A percentile compares a stretch with the other conserved stretches of the same genome.
Conservation (phyloP, 305 asterid species). For the Ilex paraguariensis region DNA sequence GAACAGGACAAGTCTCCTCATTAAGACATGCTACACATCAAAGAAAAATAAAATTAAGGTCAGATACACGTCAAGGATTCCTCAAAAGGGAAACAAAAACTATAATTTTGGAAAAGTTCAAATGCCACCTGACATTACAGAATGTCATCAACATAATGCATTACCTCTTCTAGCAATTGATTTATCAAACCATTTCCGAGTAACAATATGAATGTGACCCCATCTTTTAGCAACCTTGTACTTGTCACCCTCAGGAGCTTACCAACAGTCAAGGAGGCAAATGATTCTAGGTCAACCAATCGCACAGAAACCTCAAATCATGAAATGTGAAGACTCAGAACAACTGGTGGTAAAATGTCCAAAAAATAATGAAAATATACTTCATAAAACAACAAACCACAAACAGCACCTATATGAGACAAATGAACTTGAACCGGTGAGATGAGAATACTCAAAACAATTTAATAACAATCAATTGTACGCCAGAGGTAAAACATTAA, state of each 20-base stretch:
- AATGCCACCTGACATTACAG: slow-evolving; percentile 3
- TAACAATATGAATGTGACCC: slow-evolving; percentile 66
- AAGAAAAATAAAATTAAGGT: slow-evolving; percentile 17
- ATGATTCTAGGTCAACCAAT: neutral
- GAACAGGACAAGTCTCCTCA: slow-evolving; percentile 91
- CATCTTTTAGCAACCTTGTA: slow-evolving; percentile 86
- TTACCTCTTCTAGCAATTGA: slow-evolving; percentile 89
- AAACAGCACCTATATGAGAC: too few species aligned
- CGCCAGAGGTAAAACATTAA: too few species aligned
- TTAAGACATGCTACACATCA: slow-evolving; percentile 64
- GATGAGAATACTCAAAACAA: too few species aligned
- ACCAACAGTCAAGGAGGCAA: slow-evolving; percentile 53
- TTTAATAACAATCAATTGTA: too few species aligned
- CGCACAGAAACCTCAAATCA: neutral
- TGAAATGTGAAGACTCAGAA: neutral
- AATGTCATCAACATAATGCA: slow-evolving; percentile 15
- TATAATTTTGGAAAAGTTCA: slow-evolving; percentile 10
- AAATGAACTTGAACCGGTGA: too few species aligned
- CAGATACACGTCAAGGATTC: slow-evolving; percentile 16
- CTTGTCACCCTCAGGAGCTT: slow-evolving; percentile 92
- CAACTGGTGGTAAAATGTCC: neutral
- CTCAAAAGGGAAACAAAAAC: slow-evolving; percentile 12
- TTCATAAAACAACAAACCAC: too few species aligned
- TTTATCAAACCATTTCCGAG: slow-evolving; percentile 83
- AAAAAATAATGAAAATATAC: too few species aligned